Evolutionary conservation across 148 eudicot species (phyloP), one percentile per base, ranked within the genome.

Genomic region (Polygonum aviculare): DNA sequence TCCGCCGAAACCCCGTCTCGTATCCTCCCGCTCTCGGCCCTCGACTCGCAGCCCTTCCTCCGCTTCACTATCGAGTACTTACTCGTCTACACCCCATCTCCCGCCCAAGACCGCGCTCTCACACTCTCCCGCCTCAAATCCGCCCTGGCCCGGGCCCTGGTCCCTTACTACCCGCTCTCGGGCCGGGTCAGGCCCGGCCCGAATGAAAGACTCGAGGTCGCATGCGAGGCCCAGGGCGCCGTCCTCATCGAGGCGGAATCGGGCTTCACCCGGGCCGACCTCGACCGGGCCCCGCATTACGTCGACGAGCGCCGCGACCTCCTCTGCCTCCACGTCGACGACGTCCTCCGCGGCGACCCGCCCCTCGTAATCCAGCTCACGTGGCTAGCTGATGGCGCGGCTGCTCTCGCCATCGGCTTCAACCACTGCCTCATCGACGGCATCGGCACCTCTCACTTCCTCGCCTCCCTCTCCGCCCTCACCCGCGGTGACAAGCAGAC

Each of bases 1-100:
- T 79, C 89, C 3, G 82, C 83, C 1, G 78, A 85, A 38, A 93
- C 95, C 4, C 95, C 95, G 0, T 31, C 69, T 9, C 80, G 78
- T 5, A 63, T 79, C 1, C 97, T 93, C 78, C 26, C 84, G 0
- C 90, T 93, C 72, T 93, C 97, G 7, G 77, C 97, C 26, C 80
- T 93, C 59, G 97, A 93, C 41, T 93, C 97, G 21, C 97, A 93
- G 67, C 87, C 84, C 55, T 90, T 93, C 75, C 84, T 90, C 11
- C 86, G 97, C 7, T 93, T 90, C 80, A 80, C 93, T 12, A 82
- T 90, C 52, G 97, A 93, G 51, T 93, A 93, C 47, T 74, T 93
- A n/a, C 81, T 93, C 0, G 77, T 90, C 51, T 90, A 81, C 85
- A 48, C 4, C 4, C 81, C 86, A 0, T 41, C 63, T 10, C 57